These are phyloP conservation scores for Trichoderma oligosporum DNA, from an alignment of 2,329 filamentous ascomycete genomes.

Conservation along the genomic window DNA sequence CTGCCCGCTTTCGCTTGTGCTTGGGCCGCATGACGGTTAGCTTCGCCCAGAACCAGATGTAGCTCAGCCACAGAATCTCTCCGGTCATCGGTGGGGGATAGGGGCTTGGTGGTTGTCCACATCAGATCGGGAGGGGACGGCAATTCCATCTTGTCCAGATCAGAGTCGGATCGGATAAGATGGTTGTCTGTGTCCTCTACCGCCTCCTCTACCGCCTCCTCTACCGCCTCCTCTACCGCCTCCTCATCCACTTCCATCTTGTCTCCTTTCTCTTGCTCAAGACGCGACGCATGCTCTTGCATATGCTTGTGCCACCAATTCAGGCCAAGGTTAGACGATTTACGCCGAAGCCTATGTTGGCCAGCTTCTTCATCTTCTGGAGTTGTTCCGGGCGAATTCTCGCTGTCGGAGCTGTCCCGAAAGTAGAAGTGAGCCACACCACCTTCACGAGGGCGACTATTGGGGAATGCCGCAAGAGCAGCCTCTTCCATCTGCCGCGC, in stretches of 20 bases:
- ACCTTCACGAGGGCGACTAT: conserved; percentile 64
- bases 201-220: conserved; percentile 26
- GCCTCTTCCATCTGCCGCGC: conserved; percentile 76
- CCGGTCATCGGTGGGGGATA: conserved; percentile 25
- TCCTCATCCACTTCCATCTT: conserved; percentile 27
- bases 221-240: conserved; percentile 24
- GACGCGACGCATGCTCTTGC: conserved; percentile 69
- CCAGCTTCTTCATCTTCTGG: conserved; percentile 31
- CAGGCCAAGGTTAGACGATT: conserved; percentile 60
- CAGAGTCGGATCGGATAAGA: conserved; percentile 37
- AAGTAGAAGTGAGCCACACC: conserved; percentile 69
- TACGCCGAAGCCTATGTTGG: conserved; percentile 44
- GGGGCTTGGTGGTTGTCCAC: conserved; percentile 40
- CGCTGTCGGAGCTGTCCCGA: conserved; percentile 59
- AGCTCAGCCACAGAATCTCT: conserved; percentile 29
- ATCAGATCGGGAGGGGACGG: conserved; percentile 39
- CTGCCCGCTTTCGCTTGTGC: conserved; percentile 20
- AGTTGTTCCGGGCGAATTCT: conserved; percentile 42
- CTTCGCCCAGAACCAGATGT: conserved; percentile 17
- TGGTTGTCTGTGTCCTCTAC: conserved; percentile 21
- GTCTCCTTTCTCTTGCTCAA: conserved; percentile 46
- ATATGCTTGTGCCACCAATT: conserved; percentile 77
- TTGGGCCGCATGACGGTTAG: conserved; percentile 18
- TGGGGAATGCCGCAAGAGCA: conserved; percentile 72
- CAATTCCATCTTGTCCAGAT: conserved; percentile 43